These are phyloP conservation scores for Leccinum fibrillosum DNA, from an alignment of 768 basidiomycete genomes.

Conservation along the genomic window DNA sequence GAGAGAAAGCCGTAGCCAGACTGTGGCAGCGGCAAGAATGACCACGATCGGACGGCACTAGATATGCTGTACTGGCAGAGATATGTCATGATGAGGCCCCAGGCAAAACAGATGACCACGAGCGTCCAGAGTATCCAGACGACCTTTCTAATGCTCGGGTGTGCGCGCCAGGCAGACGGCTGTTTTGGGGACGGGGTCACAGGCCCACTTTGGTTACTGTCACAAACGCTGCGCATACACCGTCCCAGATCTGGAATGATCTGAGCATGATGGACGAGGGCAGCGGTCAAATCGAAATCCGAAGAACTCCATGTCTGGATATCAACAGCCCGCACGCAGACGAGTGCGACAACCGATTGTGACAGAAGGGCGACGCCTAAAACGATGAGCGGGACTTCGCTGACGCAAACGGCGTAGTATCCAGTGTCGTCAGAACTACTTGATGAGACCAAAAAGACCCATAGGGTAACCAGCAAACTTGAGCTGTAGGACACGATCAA, in stretches of 20 bases:
- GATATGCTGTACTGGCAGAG: constrained; percentile 10
- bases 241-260: constrained; percentile 17
- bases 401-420: constrained; percentile 18
- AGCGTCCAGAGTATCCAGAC: constrained; percentile 23
- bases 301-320: constrained; percentile 35
- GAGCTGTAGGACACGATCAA: constrained; percentile 31
- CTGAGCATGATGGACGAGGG: constrained; percentile 27
- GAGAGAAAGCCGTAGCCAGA: constrained; percentile 19
- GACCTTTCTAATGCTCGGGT: constrained; percentile 21
- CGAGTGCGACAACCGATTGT: constrained; percentile 25
- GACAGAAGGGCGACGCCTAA: constrained; percentile 23
- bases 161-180: constrained; percentile 29
- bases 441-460: constrained; percentile 16
- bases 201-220: constrained; percentile 9
- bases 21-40: constrained; percentile 24
- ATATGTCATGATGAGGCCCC: constrained; percentile 18
- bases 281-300: constrained; percentile 30
- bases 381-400: constrained; percentile 27
- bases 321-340: constrained; percentile 18
- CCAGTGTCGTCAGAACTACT: neutral
- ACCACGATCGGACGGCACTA: constrained; percentile 14
- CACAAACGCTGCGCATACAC: constrained; percentile 26
- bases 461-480: constrained; percentile 22
- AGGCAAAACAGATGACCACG: constrained; percentile 15
- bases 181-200: constrained; percentile 13